phyloP scores from a whole-genome alignment of 1,139 yeast genomes.

The Nematodospora anomalae region DNA sequence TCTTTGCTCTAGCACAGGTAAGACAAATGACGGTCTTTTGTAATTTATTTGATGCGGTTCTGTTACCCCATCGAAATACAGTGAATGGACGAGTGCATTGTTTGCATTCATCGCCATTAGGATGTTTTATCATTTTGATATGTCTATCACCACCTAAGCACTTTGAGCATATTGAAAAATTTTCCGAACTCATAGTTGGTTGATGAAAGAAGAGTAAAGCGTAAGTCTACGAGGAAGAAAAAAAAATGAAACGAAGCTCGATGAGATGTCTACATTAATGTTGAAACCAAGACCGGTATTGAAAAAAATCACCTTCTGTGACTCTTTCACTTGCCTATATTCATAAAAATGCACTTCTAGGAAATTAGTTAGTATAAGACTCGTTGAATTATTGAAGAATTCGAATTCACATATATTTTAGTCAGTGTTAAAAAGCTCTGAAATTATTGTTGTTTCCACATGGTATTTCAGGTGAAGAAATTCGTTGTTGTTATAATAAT shows the following conservation, averaged over 20 bases:
- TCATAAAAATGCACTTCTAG: too few species aligned
- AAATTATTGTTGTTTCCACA: constrained; percentile 52
- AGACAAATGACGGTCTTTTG: constrained; percentile 64
- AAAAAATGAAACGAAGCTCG: neutral
- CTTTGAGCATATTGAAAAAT: constrained; percentile 54
- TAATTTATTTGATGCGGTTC: constrained; percentile 34
- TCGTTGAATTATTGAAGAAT: too few species aligned
- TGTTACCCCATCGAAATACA: constrained; percentile 68
- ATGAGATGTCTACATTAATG: neutral
- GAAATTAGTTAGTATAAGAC: constrained; percentile 3
- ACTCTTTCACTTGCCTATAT: too few species aligned
- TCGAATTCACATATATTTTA: constrained; percentile 3
- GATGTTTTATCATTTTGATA: constrained; percentile 69
- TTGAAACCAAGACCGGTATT: too few species aligned
- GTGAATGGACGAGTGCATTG: constrained; percentile 85
- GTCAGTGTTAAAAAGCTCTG: constrained; percentile 76
- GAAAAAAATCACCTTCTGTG: neutral
- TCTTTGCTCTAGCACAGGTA: constrained; percentile 74
- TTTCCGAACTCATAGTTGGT: constrained; percentile 9
- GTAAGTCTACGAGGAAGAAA: neutral
- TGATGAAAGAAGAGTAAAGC: neutral
- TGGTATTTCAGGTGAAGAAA: constrained; percentile 66
- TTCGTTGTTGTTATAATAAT: constrained; percentile 47
- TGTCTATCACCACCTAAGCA: constrained; percentile 71
- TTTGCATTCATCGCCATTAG: constrained; percentile 74